Evolutionary conservation across 331 rosid species (phyloP).

Genomic region (Quercus tomentella): DNA sequence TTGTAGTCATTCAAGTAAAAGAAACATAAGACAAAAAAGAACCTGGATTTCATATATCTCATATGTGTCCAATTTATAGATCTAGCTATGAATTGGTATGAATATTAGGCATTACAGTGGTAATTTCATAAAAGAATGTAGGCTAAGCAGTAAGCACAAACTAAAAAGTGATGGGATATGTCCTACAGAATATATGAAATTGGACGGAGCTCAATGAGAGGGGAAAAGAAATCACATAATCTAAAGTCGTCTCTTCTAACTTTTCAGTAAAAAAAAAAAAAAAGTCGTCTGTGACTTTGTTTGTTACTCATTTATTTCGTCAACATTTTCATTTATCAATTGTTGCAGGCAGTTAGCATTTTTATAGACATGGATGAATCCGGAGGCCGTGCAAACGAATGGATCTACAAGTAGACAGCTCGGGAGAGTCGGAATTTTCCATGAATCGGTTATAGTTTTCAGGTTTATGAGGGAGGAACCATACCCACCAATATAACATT

Average conservation of each 20-base stretch:
- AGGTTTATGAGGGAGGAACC: constrained; percentile 5
- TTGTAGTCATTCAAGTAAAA: too few relatives aligned
- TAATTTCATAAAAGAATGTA: background rate
- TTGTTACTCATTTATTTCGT: background rate
- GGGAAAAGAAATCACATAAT: too few relatives aligned
- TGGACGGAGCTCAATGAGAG: background rate
- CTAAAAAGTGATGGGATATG: background rate
- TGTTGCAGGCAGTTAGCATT: constrained; percentile 89
- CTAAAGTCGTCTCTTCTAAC: too few relatives aligned
- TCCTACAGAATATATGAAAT: background rate
- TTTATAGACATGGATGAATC: constrained; percentile 95
- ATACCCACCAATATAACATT: background rate
- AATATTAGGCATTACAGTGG: background rate
- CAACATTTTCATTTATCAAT: constrained; percentile 2
- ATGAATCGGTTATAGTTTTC: background rate
- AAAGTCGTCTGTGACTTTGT: background rate
- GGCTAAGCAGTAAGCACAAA: background rate
- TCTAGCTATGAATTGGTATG: background rate
- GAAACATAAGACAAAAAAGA: too few relatives aligned
- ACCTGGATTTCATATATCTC: too few relatives aligned
- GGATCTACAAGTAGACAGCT: constrained; percentile 75
- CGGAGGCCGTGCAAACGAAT: constrained; percentile 86
- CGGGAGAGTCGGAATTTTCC: constrained; percentile 10
- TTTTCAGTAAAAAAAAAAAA: too few relatives aligned
- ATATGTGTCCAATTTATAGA: background rate